Evolutionary conservation across 148 eudicot species (phyloP), one percentile per base, ranked within the genome.

Genomic region (Drosera capensis): DNA sequence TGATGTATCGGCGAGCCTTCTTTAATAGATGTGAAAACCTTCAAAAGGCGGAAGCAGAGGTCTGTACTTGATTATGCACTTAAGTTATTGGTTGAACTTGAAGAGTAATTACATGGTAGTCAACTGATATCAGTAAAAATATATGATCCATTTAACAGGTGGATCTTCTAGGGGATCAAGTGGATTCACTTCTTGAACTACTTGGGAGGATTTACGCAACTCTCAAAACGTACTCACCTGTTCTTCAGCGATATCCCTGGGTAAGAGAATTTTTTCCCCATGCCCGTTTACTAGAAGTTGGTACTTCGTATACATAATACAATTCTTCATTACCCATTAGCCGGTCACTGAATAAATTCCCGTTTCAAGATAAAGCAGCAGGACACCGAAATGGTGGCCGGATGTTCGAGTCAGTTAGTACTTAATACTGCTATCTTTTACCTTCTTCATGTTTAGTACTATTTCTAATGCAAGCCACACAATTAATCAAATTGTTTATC

Each of bases 111-210:
- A 1, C 7, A 14, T 1, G 17, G 7, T 39, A 6, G 6, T 39
- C 43, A 14, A 8, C 14, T 1, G 17, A 39, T 17, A 6, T 39
- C 1, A 6, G 28, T 23, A 3, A 14, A 11, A 16, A 7, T 36
- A 9, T 19, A 16, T 34, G 5, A 2, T 39, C 14, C 16, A 9
- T 18, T 15, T 14, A 30, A 25, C 54, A 82, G 86, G 94, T 82
- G 36, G 94, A 82, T 71, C 49, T 72, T 59, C 74, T 82, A 4
- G 94, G 82, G 26, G 80, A 82, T 63, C 75, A 78, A 70, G 86
- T 82, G 47, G 85, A 78, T 22, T 52, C 24, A 20, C 80, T 82
- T 26, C 45, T 66, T 25, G 26, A 51, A 21, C 68, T 82, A 16
- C 82, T 82, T 9, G 53, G 68, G 59, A 82, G 38, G 21, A 63